A percentile compares a stretch with the other conserved stretches of the same genome.
Conservation (phyloP, 2,329 filamentous ascomycete genomes). For the Trichoderma arundinaceum region DNA sequence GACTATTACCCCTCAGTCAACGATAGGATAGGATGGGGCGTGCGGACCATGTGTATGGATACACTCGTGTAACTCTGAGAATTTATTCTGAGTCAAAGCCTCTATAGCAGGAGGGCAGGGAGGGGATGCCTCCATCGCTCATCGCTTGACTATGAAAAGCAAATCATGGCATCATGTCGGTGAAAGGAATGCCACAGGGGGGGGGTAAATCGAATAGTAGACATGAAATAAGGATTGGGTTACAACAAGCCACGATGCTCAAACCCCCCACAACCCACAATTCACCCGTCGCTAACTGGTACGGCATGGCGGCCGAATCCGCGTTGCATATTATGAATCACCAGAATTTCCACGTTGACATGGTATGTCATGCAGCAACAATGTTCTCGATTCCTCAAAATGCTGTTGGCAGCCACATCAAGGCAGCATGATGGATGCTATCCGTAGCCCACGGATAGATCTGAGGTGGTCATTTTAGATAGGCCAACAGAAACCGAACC, state of each 20-base stretch:
- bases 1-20: slow-evolving; percentile 1
- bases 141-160: neutral
- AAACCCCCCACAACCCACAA: neutral
- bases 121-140: neutral
- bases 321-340: neutral
- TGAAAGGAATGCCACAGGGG: neutral
- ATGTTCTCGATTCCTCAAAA: neutral
- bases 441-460: neutral
- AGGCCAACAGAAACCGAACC: too few relatives aligned
- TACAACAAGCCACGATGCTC: neutral
- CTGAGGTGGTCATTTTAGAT: too few relatives aligned
- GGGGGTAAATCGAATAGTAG: neutral
- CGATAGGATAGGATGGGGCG: neutral
- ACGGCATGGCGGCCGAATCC: neutral
- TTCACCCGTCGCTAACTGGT: neutral
- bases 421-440: neutral
- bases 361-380: too few relatives aligned
- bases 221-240: neutral
- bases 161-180: neutral
- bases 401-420: neutral
- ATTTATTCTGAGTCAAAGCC: neutral
- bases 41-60: neutral
- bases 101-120: neutral
- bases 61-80: neutral
- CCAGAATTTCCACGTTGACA: neutral